phyloP scores from a whole-genome alignment of 768 basidiomycete species.

The Russula sp. region DNA sequence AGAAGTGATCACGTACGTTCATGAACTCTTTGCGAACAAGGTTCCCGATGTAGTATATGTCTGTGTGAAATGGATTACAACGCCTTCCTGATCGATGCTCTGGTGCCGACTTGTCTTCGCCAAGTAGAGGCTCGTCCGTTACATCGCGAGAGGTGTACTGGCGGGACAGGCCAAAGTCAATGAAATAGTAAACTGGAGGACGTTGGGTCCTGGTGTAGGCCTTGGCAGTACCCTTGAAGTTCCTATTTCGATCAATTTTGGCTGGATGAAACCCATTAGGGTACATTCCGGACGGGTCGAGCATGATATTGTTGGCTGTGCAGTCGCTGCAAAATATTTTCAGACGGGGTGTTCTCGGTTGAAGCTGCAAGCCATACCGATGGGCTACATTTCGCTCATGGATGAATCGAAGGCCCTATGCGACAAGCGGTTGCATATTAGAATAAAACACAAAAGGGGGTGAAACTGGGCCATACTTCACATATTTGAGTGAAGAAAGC shows the following conservation, averaged over 20 bases:
- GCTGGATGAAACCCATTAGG: background rate
- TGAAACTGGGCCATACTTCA: background rate
- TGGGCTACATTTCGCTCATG: background rate
- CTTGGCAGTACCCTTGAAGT: background rate
- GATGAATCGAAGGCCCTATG: background rate
- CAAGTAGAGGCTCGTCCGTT: background rate
- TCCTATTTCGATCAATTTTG: background rate
- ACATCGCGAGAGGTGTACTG: background rate
- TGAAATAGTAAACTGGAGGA: background rate
- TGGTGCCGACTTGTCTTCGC: background rate
- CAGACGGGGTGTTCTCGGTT: background rate
- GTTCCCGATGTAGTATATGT: background rate
- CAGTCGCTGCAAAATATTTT: background rate
- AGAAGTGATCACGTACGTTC: background rate
- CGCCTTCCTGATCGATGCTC: background rate
- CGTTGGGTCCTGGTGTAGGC: background rate
- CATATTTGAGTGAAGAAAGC: background rate
- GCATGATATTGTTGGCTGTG: background rate
- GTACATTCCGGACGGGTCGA: background rate
- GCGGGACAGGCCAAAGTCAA: background rate
- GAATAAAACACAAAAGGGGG: background rate
- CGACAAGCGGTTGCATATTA: no score
- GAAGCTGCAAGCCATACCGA: background rate
- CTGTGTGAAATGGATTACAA: background rate
- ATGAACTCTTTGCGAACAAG: background rate